These are phyloP conservation scores for Alternaria consortialis DNA, from an alignment of 2,329 filamentous ascomycete species.

Conservation along the genomic window DNA sequence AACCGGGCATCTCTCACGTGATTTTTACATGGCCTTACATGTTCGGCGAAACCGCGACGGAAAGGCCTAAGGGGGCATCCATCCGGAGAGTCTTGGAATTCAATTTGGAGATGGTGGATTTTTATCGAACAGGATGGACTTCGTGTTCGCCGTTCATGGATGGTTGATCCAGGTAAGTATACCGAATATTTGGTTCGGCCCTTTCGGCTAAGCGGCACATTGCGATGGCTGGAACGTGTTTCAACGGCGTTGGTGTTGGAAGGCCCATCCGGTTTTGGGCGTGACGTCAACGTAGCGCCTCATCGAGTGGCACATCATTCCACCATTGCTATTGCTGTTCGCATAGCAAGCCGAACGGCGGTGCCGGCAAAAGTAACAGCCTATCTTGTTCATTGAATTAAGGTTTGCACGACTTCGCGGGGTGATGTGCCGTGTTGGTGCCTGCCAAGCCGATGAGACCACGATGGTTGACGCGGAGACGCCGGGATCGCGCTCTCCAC, in stretches of 20 bases:
- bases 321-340: background rate
- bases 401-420: background rate
- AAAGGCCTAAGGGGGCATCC: background rate
- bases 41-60: background rate
- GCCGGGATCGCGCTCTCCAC: constrained; percentile 8
- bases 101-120: background rate
- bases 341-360: background rate
- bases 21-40: accelerated
- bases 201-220: constrained; percentile 15
- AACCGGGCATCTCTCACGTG: background rate
- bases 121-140: background rate
- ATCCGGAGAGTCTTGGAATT: background rate
- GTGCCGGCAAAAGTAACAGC: background rate
- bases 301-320: background rate
- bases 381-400: background rate
- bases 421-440: constrained; percentile 5
- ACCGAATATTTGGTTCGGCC: constrained; percentile 3
- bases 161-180: constrained; percentile 7
- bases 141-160: background rate
- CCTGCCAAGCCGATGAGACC: constrained; percentile 26
- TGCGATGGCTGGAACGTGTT: constrained; percentile 8
- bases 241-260: constrained; percentile 10
- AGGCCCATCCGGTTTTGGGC: background rate
- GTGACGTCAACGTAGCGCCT: constrained; percentile 18
- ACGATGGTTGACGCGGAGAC: constrained; percentile 3